phyloP scores from a whole-genome alignment of 176 grass and related monocot species.

The Triticum timopheevii region DNA sequence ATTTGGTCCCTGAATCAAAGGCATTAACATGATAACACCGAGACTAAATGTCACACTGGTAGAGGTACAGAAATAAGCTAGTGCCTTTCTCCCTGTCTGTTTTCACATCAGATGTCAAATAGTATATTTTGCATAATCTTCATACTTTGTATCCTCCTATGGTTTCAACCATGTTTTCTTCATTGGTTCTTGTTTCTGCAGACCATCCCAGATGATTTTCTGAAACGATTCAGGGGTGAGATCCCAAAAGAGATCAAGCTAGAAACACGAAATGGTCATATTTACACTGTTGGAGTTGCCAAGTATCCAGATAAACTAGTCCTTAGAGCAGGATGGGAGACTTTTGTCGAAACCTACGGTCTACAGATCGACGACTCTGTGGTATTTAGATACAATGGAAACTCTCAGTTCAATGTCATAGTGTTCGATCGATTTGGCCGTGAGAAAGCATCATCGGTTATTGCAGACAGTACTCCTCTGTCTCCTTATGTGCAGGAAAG shows the following conservation, averaged over 20 bases:
- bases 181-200: background rate
- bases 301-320: slow-evolving; percentile 9
- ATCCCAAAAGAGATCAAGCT: slow-evolving; percentile 11
- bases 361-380: slow-evolving; percentile 6
- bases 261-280: slow-evolving; percentile 1
- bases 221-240: slow-evolving; percentile 1
- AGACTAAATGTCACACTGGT: background rate
- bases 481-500: slow-evolving; percentile 15
- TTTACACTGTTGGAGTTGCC: slow-evolving; percentile 4
- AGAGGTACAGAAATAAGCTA: background rate
- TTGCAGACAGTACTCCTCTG: background rate
- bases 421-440: background rate
- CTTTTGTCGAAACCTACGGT: background rate
- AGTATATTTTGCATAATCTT: background rate
- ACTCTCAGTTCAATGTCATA: background rate
- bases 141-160: background rate
- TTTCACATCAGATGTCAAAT: background rate
- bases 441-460: slow-evolving; percentile 6
- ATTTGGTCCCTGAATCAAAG: background rate
- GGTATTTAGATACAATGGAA: slow-evolving; percentile 3
- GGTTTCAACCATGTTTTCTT: background rate
- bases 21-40: background rate
- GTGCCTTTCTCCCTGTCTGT: background rate
- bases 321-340: slow-evolving; percentile 8
- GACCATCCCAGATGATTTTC: slow-evolving; percentile 2